phyloP scores from a whole-genome alignment of 2,329 filamentous ascomycete genomes.

The Magnaporthiopsis incrustans region DNA sequence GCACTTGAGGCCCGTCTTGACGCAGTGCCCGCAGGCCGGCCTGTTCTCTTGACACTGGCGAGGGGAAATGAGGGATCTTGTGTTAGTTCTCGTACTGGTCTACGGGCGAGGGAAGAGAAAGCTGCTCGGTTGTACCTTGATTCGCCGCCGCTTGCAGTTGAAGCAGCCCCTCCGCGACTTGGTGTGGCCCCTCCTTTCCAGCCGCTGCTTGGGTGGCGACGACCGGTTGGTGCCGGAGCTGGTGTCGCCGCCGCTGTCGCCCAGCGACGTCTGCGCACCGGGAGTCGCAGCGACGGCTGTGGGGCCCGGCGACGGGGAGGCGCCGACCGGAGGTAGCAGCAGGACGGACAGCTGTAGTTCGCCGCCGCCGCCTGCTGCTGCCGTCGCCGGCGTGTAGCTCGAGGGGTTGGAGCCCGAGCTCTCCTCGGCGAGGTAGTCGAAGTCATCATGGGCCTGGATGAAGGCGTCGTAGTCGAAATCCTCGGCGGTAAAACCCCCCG shows the following conservation, averaged over 20 bases:
- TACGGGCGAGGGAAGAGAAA: neutral
- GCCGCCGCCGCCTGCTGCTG: constrained; percentile 9
- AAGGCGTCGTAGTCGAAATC: constrained; percentile 33
- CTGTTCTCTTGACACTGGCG: constrained; percentile 61
- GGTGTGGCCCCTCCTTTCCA: constrained; percentile 54
- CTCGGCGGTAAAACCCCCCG: constrained; percentile 20
- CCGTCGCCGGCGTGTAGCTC: neutral
- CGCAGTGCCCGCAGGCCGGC: constrained; percentile 55
- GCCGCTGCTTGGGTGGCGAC: constrained; percentile 24
- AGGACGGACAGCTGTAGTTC: too few species aligned
- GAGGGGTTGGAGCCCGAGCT: constrained; percentile 19
- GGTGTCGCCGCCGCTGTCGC: constrained; percentile 6
- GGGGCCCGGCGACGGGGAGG: too few species aligned
- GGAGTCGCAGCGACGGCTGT: too few species aligned
- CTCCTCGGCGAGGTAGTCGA: constrained; percentile 19
- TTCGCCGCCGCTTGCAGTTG: constrained; percentile 58
- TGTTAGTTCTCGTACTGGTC: too few species aligned
- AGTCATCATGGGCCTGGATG: constrained; percentile 22
- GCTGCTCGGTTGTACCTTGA: constrained; percentile 41
- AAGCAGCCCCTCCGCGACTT: constrained; percentile 60
- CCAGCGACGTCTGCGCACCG: too few species aligned
- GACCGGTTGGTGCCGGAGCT: constrained; percentile 7
- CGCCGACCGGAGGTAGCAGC: too few species aligned
- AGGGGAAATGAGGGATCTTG: neutral
- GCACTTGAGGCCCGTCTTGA: constrained; percentile 53